Conservation (phyloP, 192 early-diverging fungal genomes). For the Jimgerdemannia lactiflua region DNA sequence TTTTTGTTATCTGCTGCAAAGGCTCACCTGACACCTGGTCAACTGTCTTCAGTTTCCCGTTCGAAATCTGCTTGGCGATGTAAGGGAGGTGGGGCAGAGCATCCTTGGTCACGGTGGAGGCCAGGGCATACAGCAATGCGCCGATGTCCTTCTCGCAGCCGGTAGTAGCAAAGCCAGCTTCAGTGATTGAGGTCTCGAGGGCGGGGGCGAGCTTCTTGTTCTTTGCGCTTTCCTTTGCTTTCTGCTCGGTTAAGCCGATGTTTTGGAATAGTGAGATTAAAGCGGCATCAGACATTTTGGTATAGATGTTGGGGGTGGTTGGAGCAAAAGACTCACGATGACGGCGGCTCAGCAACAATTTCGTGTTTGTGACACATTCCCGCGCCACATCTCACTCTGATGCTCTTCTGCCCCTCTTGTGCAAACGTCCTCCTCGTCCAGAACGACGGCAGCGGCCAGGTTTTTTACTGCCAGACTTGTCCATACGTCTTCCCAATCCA, state of each 20-base stretch:
- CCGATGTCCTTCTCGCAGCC: constrained; percentile 59
- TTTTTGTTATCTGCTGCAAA: background rate
- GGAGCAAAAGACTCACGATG: background rate
- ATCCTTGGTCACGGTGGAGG: constrained; percentile 80
- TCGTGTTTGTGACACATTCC: background rate
- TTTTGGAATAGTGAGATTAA: constrained; percentile 72
- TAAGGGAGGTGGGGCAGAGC: constrained; percentile 72
- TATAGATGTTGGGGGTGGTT: background rate
- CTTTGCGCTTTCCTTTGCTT: constrained; percentile 90
- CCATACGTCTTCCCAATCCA: constrained; percentile 79
- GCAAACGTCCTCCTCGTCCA: constrained; percentile 80
- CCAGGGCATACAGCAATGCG: constrained; percentile 82
- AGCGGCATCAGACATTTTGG: constrained; percentile 23
- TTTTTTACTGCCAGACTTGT: constrained; percentile 82
- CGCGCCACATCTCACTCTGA: constrained; percentile 16
- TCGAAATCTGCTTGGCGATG: constrained; percentile 77
- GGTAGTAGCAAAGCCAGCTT: constrained; percentile 51
- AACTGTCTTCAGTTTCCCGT: constrained; percentile 61
- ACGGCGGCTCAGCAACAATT: background rate
- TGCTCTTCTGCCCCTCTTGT: constrained; percentile 92
- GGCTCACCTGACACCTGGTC: constrained; percentile 85
- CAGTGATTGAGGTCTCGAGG: constrained; percentile 67
- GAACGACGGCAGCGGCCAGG: constrained; percentile 47
- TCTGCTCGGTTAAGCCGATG: constrained; percentile 87
- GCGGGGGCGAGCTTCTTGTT: constrained; percentile 95